These are phyloP conservation scores for Catharanthus roseus DNA, from an alignment of 257 asterid species.

Conservation along the genomic window DNA sequence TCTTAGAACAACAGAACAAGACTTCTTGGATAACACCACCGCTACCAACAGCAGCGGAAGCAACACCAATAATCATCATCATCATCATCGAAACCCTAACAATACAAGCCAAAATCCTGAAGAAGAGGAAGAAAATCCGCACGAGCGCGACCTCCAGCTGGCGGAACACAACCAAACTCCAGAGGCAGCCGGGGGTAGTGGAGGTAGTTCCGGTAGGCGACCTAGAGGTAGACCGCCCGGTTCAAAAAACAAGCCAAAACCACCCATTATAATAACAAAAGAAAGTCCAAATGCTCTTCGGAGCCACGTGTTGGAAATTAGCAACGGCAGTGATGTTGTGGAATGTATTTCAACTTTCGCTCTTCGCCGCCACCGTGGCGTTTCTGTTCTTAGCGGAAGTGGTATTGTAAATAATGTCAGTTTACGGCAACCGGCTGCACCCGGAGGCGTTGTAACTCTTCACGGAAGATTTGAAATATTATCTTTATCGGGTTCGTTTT, in stretches of 20 bases:
- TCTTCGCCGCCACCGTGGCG: slow-evolving; percentile 57
- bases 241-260: slow-evolving; percentile 59
- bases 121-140: slow-evolving; percentile 22
- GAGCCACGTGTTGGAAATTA: slow-evolving; percentile 67
- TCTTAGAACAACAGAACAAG: slow-evolving; percentile 18
- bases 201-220: slow-evolving; percentile 45
- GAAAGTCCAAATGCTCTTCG: slow-evolving; percentile 73
- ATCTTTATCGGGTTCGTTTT: slow-evolving; percentile 62
- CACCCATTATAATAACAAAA: slow-evolving; percentile 62
- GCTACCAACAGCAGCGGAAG: slow-evolving; percentile 34
- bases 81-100: slow-evolving; percentile 27
- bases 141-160: not conserved
- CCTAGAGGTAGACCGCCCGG: slow-evolving; percentile 76
- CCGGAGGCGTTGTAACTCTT: slow-evolving; percentile 47
- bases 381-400: slow-evolving; percentile 65
- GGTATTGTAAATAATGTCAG: slow-evolving; percentile 59
- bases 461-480: slow-evolving; percentile 68
- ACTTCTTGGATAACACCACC: slow-evolving; percentile 21
- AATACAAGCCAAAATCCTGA: slow-evolving; percentile 27
- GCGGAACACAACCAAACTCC: slow-evolving; percentile 31
- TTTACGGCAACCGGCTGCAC: slow-evolving; percentile 54
- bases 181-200: slow-evolving; percentile 28
- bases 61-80: too few relatives aligned
- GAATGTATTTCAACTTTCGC: slow-evolving; percentile 60
- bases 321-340: slow-evolving; percentile 46